Evolutionary conservation across 2,329 filamentous ascomycete species (phyloP), one percentile per base, ranked within the genome.

Genomic region (Thielaviopsis populi): DNA sequence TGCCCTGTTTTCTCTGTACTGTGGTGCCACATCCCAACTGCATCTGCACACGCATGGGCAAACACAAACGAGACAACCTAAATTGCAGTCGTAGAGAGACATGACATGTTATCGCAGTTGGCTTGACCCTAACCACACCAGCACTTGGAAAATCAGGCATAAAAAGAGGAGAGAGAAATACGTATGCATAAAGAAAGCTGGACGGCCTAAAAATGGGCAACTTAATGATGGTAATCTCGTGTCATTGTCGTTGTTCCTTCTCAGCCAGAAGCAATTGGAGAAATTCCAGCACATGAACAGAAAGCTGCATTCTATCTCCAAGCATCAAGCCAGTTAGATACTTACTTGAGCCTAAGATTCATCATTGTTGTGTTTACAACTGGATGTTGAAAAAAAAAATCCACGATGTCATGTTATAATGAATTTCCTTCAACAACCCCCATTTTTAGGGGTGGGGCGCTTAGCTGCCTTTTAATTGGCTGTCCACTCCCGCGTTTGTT

Each of bases 401-500:
- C 17, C 17, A 33, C 15, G 10, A 37, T 17, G 13, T 48, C 41
- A 48, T 37, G 53, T 37, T 48, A 15, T 46, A 22, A 30, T 48
- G n/a, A 19, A 33, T 46, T 43, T n/a, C n/a, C 19, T 61, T 33
- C 59, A 48, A 40, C 15, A 33, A 19, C 40, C 1, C 22, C 48
- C 33, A 11, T 50, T 24, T 8, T 24, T 15, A 10, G n/a, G 37
- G 40, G 63, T 64, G 63, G 56, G 56, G 27, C 56, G 10, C 13
- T 42, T 22, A 60, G 17, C 59, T 50, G n/a, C 10, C 6, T 37
- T 61, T 48, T 64, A 40, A 64, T 60, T 64, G 63, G 63, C 37
- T 15, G 37, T 13, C 15, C 13, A 42, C 63, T 61, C 63, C 63
- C 63, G 63, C 58, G 63, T 59, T 40, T 64, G 63, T 24, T 64